A percentile compares a stretch with the other conserved stretches of the same genome.
These are phyloP conservation scores for Aspergillus affinis DNA, from an alignment of 495 filamentous ascomycete genomes.

Conservation along the genomic window DNA sequence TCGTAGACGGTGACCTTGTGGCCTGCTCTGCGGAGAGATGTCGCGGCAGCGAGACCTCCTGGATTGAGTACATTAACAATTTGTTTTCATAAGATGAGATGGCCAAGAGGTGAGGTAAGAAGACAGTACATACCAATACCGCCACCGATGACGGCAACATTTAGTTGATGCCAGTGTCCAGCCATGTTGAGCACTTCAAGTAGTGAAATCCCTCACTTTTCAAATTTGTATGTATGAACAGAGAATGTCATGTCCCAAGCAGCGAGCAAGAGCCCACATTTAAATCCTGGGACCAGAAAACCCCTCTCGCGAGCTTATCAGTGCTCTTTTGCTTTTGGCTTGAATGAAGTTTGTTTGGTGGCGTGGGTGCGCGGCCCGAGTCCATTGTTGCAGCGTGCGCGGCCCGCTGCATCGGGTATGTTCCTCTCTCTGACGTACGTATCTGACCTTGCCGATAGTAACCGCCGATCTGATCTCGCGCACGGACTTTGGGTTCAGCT, in stretches of 20 bases:
- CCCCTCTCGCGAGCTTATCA: neutral
- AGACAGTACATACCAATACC: neutral
- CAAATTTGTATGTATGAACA: neutral
- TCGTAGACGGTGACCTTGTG: constrained; percentile 57
- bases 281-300: neutral
- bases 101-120: neutral
- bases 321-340: neutral
- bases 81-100: neutral
- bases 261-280: neutral
- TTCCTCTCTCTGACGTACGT: too few species aligned
- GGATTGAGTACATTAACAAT: neutral
- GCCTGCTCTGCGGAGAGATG: constrained; percentile 62
- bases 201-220: neutral
- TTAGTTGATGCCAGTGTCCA: neutral
- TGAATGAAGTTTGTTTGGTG: too few species aligned
- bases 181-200: neutral
- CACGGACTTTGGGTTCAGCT: too few species aligned
- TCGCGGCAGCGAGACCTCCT: constrained; percentile 65
- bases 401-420: too few species aligned
- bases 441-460: too few species aligned
- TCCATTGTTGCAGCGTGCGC: too few species aligned
- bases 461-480: neutral
- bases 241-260: neutral
- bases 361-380: too few species aligned
- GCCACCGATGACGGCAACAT: constrained; percentile 8